phyloP scores from a whole-genome alignment of 305 asterid genomes.

The Fraxinus angustifolia region DNA sequence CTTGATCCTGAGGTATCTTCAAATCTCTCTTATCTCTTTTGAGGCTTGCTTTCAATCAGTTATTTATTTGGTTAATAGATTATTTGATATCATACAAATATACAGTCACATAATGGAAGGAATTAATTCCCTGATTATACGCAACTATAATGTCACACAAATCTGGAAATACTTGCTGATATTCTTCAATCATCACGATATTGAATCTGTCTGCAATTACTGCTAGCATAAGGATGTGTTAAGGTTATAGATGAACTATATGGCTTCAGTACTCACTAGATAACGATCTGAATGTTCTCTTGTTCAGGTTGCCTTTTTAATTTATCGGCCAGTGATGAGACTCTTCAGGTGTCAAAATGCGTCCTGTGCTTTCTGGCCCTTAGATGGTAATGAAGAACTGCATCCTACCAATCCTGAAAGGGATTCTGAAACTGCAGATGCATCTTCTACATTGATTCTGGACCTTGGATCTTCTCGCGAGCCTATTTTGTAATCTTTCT shows the following conservation, averaged over 20 bases:
- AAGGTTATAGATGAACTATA: background rate
- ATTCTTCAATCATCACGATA: background rate
- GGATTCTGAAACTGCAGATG: conserved; percentile 54
- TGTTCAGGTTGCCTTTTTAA: conserved; percentile 85
- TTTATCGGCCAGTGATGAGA: conserved; percentile 98
- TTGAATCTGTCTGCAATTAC: background rate
- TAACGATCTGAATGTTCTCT: conserved; percentile 15
- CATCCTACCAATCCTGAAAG: conserved; percentile 41
- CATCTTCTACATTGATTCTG: conserved; percentile 49
- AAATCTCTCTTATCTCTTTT: conserved; percentile 19
- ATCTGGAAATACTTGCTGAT: background rate
- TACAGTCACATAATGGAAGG: background rate
- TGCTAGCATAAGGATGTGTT: background rate
- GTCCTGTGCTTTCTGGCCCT: conserved; percentile 79
- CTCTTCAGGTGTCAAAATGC: conserved; percentile 68
- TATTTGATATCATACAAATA: background rate
- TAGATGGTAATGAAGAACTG: conserved; percentile 54
- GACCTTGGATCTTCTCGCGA: conserved; percentile 76
- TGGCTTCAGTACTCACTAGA: conserved; percentile 4
- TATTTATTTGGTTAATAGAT: background rate
- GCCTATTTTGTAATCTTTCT: conserved; percentile 57
- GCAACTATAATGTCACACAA: background rate
- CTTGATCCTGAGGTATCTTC: conserved; percentile 93
- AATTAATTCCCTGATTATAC: background rate
- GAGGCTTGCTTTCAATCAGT: conserved; percentile 5